Percentiles rank a stretch among this genome's conserved stretches.
Conservation (phyloP, 495 filamentous ascomycete genomes). For the Geoglossum glabrum region DNA sequence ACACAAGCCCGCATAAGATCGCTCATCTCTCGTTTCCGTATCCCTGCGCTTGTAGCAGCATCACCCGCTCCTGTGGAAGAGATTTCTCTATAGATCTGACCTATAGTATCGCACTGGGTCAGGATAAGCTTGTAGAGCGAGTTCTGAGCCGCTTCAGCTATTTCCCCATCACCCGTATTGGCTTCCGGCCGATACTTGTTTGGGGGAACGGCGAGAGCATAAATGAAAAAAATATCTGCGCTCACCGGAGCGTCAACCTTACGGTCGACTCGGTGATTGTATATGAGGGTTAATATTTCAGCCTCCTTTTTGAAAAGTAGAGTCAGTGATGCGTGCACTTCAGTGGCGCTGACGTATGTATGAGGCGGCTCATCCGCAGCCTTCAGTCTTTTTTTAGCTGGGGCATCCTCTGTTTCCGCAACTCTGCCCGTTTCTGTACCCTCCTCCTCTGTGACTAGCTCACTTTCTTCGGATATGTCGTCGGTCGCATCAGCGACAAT, state of each 20-base stretch:
- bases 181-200: slow-evolving; percentile 84
- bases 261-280: slow-evolving; percentile 43
- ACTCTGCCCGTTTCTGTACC: slow-evolving; percentile 5
- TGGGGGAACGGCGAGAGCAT: slow-evolving; percentile 66
- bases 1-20: slow-evolving; percentile 57
- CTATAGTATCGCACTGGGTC: slow-evolving; percentile 43
- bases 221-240: slow-evolving; percentile 87
- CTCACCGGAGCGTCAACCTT: slow-evolving; percentile 29
- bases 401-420: slow-evolving; percentile 22
- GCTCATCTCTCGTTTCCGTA: slow-evolving; percentile 28
- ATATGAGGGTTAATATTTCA: slow-evolving; percentile 63
- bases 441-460: slow-evolving; percentile 16
- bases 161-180: slow-evolving; percentile 50
- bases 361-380: slow-evolving; percentile 24
- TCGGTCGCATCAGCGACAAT: slow-evolving; percentile 15
- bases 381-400: slow-evolving; percentile 13
- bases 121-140: slow-evolving; percentile 63
- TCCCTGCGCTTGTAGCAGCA: slow-evolving; percentile 4
- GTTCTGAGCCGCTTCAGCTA: slow-evolving; percentile 76
- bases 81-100: slow-evolving; percentile 57
- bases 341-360: slow-evolving; percentile 49
- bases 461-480: slow-evolving; percentile 20
- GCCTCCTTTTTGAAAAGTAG: slow-evolving; percentile 73
- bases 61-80: slow-evolving; percentile 25
- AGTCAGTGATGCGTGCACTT: slow-evolving; percentile 54